Evolutionary conservation across 2,329 filamentous ascomycete genomes (phyloP), one percentile per base, ranked within the genome.

Genomic region (Aureobasidium sp.): DNA sequence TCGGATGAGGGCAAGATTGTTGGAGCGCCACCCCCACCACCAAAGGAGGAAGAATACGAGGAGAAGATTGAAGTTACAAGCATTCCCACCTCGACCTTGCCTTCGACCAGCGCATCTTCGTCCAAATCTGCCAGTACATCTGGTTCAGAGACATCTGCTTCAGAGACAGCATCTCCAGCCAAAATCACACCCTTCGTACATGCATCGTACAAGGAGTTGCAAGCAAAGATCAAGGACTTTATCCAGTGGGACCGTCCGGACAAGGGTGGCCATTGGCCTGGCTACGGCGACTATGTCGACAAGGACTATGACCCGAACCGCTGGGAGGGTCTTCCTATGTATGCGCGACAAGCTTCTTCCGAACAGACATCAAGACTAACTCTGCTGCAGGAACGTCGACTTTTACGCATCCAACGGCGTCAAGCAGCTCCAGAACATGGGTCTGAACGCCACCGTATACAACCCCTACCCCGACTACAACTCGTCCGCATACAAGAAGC

Each of bases 391-490:
- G 69, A 74, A 79, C 51, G 68, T 74, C 29, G 72, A 74, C 17
- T 71, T 73, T 48, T 79, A 76, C 65, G 65, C 71, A 17, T 68
- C 74, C 64, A 71, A 68, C 29, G 70, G 70, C 25, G 66, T 72
- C 55, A 63, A 67, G 37, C 65, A 64, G 47, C 63, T 71, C 17
- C 52, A 69, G 56, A 65, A 68, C 31, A 59, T 64, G 11, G 59
- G 72, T 52, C 60, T 65, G 36, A 60, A 78, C 55, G 81, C 84
- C 0, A 77, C 83, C 61, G 77, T 81, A 22, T 90, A 89, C 73
- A 80, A 86, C 63, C 89, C 89, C 0, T 91, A 91, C 65, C 88
- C 88, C 0, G 76, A 83, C 17, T 90, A 91, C 75, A 87, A 89
- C 68, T 82, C 80, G 56, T 75, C 77, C 3, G 73, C 77, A 15